Conservation (phyloP, 441 rosid genomes). For the Capsella rubella region DNA sequence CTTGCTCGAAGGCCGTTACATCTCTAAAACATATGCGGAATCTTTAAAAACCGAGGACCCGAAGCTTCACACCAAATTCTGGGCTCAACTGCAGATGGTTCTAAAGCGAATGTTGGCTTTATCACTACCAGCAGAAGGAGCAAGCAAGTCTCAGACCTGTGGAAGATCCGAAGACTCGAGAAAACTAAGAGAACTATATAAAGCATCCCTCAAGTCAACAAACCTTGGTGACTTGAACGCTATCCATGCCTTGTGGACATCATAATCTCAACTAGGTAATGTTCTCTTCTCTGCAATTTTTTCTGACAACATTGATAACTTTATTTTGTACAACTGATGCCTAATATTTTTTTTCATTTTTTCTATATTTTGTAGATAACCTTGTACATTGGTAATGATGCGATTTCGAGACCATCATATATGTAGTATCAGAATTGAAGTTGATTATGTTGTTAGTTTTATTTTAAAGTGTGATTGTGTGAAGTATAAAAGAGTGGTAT, state of each 20-base stretch:
- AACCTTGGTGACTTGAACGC: slow-evolving; percentile 58
- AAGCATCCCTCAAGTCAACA: slow-evolving; percentile 68
- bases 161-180: slow-evolving; percentile 54
- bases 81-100: slow-evolving; percentile 76
- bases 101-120: slow-evolving; percentile 73
- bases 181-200: slow-evolving; percentile 83
- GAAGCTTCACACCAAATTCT: slow-evolving; percentile 62
- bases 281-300: neutral
- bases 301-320: neutral
- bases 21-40: slow-evolving; percentile 49
- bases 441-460: neutral
- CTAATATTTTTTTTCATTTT: neutral
- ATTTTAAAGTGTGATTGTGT: neutral
- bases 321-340: neutral
- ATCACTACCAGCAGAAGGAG: slow-evolving; percentile 50
- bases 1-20: slow-evolving; percentile 71
- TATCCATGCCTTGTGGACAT: slow-evolving; percentile 73
- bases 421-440: neutral
- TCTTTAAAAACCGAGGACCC: slow-evolving; percentile 53
- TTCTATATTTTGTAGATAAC: neutral
- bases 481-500: neutral
- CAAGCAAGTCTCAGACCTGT: slow-evolving; percentile 45
- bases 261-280: slow-evolving; percentile 36
- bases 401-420: neutral
- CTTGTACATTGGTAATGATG: neutral